Base-by-base conservation (phyloP, 129 eudicot species). In the Logfia minima region DNA sequence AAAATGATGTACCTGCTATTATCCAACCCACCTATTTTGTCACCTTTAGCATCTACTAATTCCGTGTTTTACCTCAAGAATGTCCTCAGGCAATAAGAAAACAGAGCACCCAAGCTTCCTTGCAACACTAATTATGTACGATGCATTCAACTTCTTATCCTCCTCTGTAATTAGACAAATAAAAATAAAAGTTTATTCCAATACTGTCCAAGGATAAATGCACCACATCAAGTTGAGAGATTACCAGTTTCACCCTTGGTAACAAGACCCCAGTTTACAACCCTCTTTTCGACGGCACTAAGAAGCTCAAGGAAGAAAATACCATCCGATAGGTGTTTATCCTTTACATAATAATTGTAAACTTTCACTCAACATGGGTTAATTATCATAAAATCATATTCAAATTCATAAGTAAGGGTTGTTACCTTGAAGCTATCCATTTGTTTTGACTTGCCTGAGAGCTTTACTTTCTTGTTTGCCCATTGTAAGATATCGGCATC, bases 41-140 rank as follows among this genome's bases (percentile, higher is more conserved):
- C 55, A 48, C 55, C 55, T 48, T 48, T 14, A 48, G 55, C 55
- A 48, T 62, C 32, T 28, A 51, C 7, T 29, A 26, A 71, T 8
- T 52, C 17, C 8, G 48, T 8, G 6, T 5, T 17, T 72, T 84
- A 90, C 98, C 98, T 93, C 93, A 59, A 90, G 77, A 39, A 93
- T 90, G 79, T 93, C 98, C 82, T 93, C 98, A 7, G 98, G 98
- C 83, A 93, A 83, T 80, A 93, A 84, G 77, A 93, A 93, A 65
- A 93, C 84, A 7, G 98, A 87, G 70, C 98, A 93, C 14, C 98
- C 98, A 17, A 93, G 88, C 87, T 93, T 93, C 74, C 98, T 87
- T 14, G 98, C 98, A 63, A 93, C 98, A 86, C 97, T 93, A 83
- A 93, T 93, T 22, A 90, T 93, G 69, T 93, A 93, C 39, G 91